Evolutionary conservation across 805 yeast species (phyloP).

Genomic region (Saturnispora quitensis): DNA sequence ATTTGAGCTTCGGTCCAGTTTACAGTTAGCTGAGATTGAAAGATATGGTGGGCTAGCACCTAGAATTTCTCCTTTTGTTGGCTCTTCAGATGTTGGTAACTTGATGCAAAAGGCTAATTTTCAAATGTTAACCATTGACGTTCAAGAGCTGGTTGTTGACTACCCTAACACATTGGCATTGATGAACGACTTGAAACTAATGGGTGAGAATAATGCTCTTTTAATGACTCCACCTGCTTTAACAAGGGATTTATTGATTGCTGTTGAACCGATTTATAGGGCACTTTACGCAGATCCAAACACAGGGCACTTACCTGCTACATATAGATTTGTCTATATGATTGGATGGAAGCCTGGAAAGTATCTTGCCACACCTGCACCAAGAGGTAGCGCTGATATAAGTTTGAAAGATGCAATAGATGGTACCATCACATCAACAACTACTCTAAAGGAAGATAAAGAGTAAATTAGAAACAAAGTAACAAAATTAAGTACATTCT

Average conservation of each 20-base stretch:
- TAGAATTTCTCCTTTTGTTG: slow-evolving; percentile 72
- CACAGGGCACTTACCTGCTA: slow-evolving; percentile 58
- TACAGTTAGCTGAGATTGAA: slow-evolving; percentile 78
- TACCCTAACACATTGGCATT: slow-evolving; percentile 65
- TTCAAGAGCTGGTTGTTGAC: slow-evolving; percentile 72
- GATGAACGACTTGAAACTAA: slow-evolving; percentile 60
- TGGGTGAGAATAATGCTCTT: slow-evolving; percentile 77
- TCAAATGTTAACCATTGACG: slow-evolving; percentile 72
- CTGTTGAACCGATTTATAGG: slow-evolving; percentile 67
- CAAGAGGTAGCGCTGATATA: slow-evolving; percentile 63
- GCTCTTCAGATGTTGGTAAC: slow-evolving; percentile 66
- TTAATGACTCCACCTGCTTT: slow-evolving; percentile 30
- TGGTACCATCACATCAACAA: slow-evolving; percentile 10
- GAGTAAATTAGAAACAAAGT: neutral
- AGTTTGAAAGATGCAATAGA: slow-evolving; percentile 53
- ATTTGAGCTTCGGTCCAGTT: slow-evolving; percentile 70
- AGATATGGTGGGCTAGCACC: slow-evolving; percentile 74
- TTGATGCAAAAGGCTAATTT: slow-evolving; percentile 68
- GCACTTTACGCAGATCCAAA: slow-evolving; percentile 56
- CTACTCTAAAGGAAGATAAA: slow-evolving; percentile 15
- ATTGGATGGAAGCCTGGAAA: slow-evolving; percentile 82
- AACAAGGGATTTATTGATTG: slow-evolving; percentile 57
- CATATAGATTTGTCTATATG: slow-evolving; percentile 71
- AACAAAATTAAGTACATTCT: neutral
- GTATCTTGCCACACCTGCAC: slow-evolving; percentile 61